These are phyloP conservation scores for Gossypium stocksii DNA, from an alignment of 345 rosid genomes.

Conservation along the genomic window DNA sequence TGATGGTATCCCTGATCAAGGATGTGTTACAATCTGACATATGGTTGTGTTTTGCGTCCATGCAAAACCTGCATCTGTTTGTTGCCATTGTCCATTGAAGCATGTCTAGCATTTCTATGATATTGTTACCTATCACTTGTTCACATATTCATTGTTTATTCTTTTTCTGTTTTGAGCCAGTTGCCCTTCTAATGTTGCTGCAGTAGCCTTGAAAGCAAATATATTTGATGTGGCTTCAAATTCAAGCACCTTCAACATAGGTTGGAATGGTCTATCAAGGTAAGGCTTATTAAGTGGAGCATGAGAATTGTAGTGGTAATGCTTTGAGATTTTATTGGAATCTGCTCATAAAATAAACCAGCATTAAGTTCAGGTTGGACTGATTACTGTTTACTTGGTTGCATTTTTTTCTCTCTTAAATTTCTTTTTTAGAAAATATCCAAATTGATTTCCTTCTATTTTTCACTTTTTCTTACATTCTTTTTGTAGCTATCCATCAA, in stretches of 20 bases:
- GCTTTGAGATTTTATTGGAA: not conserved
- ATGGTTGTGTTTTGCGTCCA: too few species aligned
- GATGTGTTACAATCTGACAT: not conserved
- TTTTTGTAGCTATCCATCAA: not conserved
- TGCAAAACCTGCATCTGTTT: not conserved
- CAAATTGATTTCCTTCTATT: not conserved
- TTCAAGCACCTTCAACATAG: constrained; percentile 38
- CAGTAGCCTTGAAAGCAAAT: constrained; percentile 49
- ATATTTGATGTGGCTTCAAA: constrained; percentile 61
- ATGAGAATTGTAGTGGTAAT: not conserved
- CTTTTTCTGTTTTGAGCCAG: constrained; percentile 34
- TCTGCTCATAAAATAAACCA: not conserved
- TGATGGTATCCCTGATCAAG: not conserved
- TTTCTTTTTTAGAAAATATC: not conserved
- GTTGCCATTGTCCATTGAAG: not conserved
- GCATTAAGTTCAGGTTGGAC: not conserved
- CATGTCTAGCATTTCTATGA: not conserved
- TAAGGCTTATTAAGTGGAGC: constrained; percentile 18
- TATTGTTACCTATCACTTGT: not conserved
- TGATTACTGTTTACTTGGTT: not conserved
- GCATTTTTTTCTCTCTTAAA: not conserved
- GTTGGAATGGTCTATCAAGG: constrained; percentile 55
- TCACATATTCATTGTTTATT: not conserved
- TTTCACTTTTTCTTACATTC: not conserved
- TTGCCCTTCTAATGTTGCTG: constrained; percentile 66